Evolutionary conservation across 2,329 filamentous ascomycete genomes (phyloP).

Genomic region (Nothomitra cinnamomea): DNA sequence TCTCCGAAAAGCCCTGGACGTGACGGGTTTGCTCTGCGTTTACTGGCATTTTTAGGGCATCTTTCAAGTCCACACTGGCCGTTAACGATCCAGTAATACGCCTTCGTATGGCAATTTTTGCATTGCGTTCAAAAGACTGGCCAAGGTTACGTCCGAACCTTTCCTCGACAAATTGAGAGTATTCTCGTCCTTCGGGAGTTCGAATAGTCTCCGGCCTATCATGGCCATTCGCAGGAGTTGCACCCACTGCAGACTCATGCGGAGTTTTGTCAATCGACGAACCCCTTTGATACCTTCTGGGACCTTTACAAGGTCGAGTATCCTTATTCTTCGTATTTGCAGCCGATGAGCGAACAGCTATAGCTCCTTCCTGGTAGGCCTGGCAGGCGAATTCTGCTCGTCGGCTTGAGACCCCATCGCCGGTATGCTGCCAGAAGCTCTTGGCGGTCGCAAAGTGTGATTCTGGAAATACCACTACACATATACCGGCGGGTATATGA

Average conservation of each 20-base stretch:
- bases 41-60: constrained; percentile 36
- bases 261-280: constrained; percentile 21
- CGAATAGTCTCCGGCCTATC: constrained; percentile 8
- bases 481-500: constrained; percentile 24
- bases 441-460: constrained; percentile 61
- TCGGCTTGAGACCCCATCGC: constrained; percentile 81
- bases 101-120: constrained; percentile 68
- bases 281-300: constrained; percentile 59
- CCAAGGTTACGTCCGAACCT: constrained; percentile 85
- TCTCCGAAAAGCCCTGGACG: constrained; percentile 52
- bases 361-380: constrained; percentile 51
- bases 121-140: constrained; percentile 58
- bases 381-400: constrained; percentile 77
- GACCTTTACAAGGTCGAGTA: constrained; percentile 41
- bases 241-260: constrained; percentile 14
- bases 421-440: constrained; percentile 92
- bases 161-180: constrained; percentile 73
- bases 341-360: constrained; percentile 31
- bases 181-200: constrained; percentile 40
- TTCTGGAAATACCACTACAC: constrained; percentile 49
- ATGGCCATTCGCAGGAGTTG: constrained; percentile 9
- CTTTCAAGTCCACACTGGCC: constrained; percentile 48
- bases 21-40: constrained; percentile 21
- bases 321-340: constrained; percentile 15
- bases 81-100: constrained; percentile 78